Conservation (phyloP, 1,139 yeast genomes). For the Arxiozyma slooffiae region DNA sequence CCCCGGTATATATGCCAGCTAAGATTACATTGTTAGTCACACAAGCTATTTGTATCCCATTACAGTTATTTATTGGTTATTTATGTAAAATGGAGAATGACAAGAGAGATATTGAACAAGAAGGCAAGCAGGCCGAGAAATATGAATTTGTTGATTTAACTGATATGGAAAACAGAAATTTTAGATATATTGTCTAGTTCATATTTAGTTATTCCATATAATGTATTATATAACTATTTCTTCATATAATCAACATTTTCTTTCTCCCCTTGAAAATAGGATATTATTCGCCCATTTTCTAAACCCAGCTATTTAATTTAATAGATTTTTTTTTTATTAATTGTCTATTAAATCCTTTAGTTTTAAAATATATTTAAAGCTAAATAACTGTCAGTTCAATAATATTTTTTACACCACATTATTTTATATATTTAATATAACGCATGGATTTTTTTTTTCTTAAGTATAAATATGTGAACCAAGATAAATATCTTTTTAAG, state of each 20-base stretch:
- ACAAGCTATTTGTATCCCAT: conserved; percentile 32
- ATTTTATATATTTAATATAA: no score
- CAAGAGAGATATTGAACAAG: conserved; percentile 34
- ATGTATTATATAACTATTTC: not conserved
- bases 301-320: not conserved
- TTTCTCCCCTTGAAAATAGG: not conserved
- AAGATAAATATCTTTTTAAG: no score
- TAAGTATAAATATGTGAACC: no score
- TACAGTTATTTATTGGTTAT: conserved; percentile 33
- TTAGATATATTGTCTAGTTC: conserved; percentile 38
- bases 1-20: conserved; percentile 45
- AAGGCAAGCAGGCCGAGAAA: conserved; percentile 18
- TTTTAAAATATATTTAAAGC: no score
- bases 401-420: no score
- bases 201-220: not conserved
- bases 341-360: no score
- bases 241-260: not conserved
- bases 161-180: conserved; percentile 54
- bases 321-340: no score
- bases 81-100: conserved; percentile 35
- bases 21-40: conserved; percentile 40
- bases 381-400: no score
- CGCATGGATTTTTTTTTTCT: no score
- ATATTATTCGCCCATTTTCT: no score
- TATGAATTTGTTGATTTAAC: conserved; percentile 57